phyloP scores from a whole-genome alignment of 2,329 filamentous ascomycete species.

The Xylariomycetidae sp. region DNA sequence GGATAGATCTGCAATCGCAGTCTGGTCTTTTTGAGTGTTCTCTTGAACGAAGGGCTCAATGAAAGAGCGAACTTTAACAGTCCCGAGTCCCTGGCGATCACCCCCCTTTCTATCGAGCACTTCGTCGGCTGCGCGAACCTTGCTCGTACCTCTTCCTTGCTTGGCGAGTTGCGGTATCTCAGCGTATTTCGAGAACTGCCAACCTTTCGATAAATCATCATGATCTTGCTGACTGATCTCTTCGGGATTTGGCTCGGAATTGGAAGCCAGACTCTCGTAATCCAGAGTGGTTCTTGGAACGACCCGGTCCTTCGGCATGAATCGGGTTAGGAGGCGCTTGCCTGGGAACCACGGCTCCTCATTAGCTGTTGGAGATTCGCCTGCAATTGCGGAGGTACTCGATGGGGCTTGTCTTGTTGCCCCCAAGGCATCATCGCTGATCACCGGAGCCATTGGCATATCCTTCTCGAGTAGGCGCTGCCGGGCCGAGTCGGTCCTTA shows the following conservation, averaged over 20 bases:
- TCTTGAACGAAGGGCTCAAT: too few species aligned
- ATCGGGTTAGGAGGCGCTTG: too few species aligned
- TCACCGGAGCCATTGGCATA: conserved; percentile 19
- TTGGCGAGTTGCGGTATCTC: background rate
- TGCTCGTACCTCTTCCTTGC: background rate
- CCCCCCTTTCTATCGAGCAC: too few species aligned
- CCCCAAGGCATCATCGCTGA: conserved; percentile 14
- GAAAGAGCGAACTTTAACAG: too few species aligned
- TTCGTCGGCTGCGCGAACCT: too few species aligned
- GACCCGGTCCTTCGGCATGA: background rate
- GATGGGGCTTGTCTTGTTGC: too few species aligned
- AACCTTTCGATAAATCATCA: conserved; percentile 16
- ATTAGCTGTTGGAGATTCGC: too few species aligned
- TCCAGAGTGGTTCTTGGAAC: conserved; percentile 4
- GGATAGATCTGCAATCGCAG: too few species aligned
- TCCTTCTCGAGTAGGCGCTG: conserved; percentile 14
- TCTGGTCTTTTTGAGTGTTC: too few species aligned
- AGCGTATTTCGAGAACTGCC: conserved; percentile 5
- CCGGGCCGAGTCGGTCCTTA: conserved; percentile 15
- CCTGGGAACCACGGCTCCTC: too few species aligned
- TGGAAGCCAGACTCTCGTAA: conserved; percentile 10
- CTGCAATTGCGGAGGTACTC: too few species aligned
- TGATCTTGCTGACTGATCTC: conserved; percentile 9
- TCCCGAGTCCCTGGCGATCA: too few species aligned
- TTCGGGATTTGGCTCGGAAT: conserved; percentile 14